Percentiles rank a stretch among this genome's conserved stretches.
phyloP scores from a whole-genome alignment of 2,329 filamentous ascomycete genomes.

The Ophiosphaerella korrae region DNA sequence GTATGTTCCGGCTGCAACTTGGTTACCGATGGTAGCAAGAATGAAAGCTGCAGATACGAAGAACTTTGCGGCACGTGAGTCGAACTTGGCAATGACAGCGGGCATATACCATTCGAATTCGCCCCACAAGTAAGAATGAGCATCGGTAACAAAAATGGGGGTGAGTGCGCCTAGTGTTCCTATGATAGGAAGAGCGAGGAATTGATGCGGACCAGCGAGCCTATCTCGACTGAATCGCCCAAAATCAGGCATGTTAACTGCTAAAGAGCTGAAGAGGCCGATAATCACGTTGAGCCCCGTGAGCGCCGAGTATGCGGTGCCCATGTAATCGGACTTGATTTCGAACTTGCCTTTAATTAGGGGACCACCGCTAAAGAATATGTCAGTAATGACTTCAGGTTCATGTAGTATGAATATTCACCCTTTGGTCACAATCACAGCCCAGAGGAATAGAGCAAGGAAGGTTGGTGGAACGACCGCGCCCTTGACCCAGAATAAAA shows the following conservation, averaged over 20 bases:
- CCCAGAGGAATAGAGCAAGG: slow-evolving; percentile 52
- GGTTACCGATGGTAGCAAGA: slow-evolving; percentile 51
- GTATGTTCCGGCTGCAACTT: slow-evolving; percentile 49
- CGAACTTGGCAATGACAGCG: slow-evolving; percentile 53
- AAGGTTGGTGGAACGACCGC: slow-evolving; percentile 52
- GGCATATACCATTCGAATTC: slow-evolving; percentile 54
- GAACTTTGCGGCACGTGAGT: slow-evolving; percentile 51
- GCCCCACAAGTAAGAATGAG: slow-evolving; percentile 53
- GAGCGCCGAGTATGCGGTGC: slow-evolving; percentile 51
- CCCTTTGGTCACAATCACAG: slow-evolving; percentile 50
- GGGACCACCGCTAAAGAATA: slow-evolving; percentile 39
- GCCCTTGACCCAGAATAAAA: slow-evolving; percentile 53
- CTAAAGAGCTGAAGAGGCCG: slow-evolving; percentile 56
- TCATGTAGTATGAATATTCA: slow-evolving; percentile 1
- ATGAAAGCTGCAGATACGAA: slow-evolving; percentile 50
- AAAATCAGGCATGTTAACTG: slow-evolving; percentile 58
- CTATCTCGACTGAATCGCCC: slow-evolving; percentile 51
- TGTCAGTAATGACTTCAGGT: slow-evolving; percentile 1
- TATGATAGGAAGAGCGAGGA: slow-evolving; percentile 56
- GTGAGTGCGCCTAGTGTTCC: slow-evolving; percentile 53
- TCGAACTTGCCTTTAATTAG: slow-evolving; percentile 46
- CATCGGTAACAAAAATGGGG: slow-evolving; percentile 56
- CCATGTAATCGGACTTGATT: slow-evolving; percentile 49
- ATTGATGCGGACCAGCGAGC: slow-evolving; percentile 51
- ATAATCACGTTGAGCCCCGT: slow-evolving; percentile 56